Percentiles rank a stretch among this genome's conserved stretches.
phyloP scores from a whole-genome alignment of 352 stramenopile genomes.

The Pythium brachiatum region DNA sequence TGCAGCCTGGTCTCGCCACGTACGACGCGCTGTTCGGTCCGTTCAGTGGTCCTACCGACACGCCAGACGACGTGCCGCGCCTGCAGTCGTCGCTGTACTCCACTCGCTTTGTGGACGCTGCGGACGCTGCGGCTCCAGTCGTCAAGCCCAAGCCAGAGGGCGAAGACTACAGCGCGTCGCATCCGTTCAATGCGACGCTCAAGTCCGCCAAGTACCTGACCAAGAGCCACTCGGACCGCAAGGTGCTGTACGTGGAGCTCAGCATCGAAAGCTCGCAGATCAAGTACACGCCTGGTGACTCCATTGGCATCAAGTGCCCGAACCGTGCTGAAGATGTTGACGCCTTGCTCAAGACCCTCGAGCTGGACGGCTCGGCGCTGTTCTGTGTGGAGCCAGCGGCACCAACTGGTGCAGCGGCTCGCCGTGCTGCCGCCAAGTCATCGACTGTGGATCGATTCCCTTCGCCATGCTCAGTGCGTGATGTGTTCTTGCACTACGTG shows the following conservation, averaged over 20 bases:
- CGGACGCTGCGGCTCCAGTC: not conserved
- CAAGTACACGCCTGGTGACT: constrained; percentile 78
- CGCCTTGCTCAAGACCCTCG: constrained; percentile 54
- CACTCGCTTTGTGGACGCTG: constrained; percentile 35
- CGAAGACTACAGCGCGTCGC: constrained; percentile 41
- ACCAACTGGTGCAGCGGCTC: not conserved
- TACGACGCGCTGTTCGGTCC: constrained; percentile 65
- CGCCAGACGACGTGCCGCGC: constrained; percentile 48
- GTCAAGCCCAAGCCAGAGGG: constrained; percentile 1
- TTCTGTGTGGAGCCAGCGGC: constrained; percentile 38
- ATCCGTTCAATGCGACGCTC: constrained; percentile 51
- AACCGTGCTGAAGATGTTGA: constrained; percentile 70
- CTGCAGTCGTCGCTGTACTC: constrained; percentile 51
- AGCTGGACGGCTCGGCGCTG: constrained; percentile 33
- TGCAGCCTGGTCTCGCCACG: constrained; percentile 46
- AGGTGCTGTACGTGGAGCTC: constrained; percentile 57
- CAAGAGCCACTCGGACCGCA: constrained; percentile 38
- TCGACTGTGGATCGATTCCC: constrained; percentile 42
- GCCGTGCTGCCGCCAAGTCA: constrained; percentile 5
- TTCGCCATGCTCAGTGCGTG: constrained; percentile 57
- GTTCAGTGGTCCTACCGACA: constrained; percentile 30
- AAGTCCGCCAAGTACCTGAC: constrained; percentile 52
- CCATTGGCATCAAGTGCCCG: constrained; percentile 82
- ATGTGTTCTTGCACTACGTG: constrained; percentile 70
- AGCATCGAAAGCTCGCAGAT: constrained; percentile 46